phyloP scores from a whole-genome alignment of 2,329 filamentous ascomycete species.

The Colletotrichum brevisporum region DNA sequence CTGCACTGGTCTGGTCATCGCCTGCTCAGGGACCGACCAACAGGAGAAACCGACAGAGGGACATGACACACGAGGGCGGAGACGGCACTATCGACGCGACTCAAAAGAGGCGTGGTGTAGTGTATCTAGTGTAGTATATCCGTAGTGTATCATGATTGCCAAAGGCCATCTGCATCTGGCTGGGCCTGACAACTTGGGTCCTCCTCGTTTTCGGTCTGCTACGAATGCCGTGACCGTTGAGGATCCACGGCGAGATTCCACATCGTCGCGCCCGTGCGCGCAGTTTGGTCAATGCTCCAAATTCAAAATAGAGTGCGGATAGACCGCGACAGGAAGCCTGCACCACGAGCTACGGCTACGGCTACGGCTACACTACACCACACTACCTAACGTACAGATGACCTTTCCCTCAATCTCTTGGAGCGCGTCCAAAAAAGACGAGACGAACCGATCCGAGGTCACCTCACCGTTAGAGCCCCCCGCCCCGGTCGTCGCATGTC shows the following conservation, averaged over 20 bases:
- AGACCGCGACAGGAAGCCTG: too few relatives aligned
- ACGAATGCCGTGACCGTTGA: not conserved
- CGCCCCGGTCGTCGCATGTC: too few relatives aligned
- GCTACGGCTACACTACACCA: too few relatives aligned
- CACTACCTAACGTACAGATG: too few relatives aligned
- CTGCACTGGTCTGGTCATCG: too few relatives aligned
- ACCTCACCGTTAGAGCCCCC: not conserved
- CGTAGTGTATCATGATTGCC: too few relatives aligned
- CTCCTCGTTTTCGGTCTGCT: not conserved
- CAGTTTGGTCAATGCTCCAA: not conserved
- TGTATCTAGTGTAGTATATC: too few relatives aligned
- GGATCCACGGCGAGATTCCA: not conserved
- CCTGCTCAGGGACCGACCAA: not conserved
- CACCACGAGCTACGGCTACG: too few relatives aligned
- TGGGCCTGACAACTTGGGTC: not conserved
- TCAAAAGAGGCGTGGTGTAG: not conserved
- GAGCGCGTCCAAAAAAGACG: not conserved
- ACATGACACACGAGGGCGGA: constrained; percentile 22
- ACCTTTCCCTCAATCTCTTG: too few relatives aligned
- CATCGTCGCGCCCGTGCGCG: constrained; percentile 18
- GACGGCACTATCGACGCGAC: not conserved
- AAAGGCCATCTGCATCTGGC: too few relatives aligned
- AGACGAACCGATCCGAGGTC: constrained; percentile 12
- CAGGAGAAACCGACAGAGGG: constrained; percentile 10
- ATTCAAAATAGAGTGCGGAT: not conserved